phyloP scores from a whole-genome alignment of 73 alveolate species.

The Symbiodinium pilosum region DNA sequence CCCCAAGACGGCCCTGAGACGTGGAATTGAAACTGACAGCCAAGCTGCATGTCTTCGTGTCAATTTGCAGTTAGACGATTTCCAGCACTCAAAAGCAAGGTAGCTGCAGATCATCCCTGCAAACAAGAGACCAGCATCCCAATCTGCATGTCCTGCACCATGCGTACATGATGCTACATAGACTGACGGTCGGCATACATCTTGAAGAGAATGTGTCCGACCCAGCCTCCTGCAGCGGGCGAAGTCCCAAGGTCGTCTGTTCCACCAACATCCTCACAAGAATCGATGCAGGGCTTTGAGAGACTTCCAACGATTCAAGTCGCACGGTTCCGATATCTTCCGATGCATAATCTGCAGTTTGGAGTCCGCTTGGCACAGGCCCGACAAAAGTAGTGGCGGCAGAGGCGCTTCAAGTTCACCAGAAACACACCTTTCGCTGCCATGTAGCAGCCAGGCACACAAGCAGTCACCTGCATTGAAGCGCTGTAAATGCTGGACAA shows the following conservation, averaged over 20 bases:
- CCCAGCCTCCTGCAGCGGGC: conserved; percentile 28
- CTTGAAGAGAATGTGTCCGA: background rate
- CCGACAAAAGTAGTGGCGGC: conserved; percentile 91
- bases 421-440: conserved; percentile 40
- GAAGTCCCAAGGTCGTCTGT: conserved; percentile 71
- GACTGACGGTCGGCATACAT: background rate
- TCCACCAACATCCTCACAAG: conserved; percentile 84
- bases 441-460: background rate
- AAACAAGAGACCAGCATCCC: background rate
- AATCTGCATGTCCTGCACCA: background rate
- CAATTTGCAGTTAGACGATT: too few species aligned
- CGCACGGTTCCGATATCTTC: too few species aligned
- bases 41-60: too few species aligned
- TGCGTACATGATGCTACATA: background rate
- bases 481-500: background rate
- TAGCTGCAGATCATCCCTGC: background rate
- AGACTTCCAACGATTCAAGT: background rate
- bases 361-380: conserved; percentile 49
- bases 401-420: conserved; percentile 46
- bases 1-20: too few species aligned
- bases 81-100: too few species aligned
- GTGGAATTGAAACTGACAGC: too few species aligned
- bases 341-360: too few species aligned
- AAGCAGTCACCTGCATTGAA: background rate
- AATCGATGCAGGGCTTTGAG: background rate